These are phyloP conservation scores for Microthlaspi erraticum DNA, from an alignment of 345 rosid genomes.

Conservation along the genomic window DNA sequence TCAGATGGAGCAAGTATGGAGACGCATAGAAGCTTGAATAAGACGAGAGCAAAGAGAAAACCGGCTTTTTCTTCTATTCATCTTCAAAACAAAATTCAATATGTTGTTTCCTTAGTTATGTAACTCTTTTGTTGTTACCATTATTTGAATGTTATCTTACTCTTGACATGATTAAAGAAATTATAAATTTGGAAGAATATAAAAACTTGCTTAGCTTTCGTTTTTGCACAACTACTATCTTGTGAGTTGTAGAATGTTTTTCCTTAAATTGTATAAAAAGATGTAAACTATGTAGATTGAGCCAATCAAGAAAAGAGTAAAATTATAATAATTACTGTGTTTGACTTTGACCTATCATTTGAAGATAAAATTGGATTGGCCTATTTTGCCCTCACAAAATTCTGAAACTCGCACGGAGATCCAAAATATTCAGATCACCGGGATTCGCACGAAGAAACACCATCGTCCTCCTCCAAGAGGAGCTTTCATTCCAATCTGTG, in stretches of 20 bases:
- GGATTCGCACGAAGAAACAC: conserved; percentile 32
- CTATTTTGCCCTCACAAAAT: conserved; percentile 34
- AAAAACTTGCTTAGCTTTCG: neutral
- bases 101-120: conserved; percentile 23
- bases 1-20: conserved; percentile 34
- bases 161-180: conserved; percentile 26
- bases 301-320: neutral
- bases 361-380: conserved; percentile 23
- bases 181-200: conserved; percentile 6
- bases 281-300: neutral
- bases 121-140: conserved; percentile 2
- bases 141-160: conserved; percentile 19
- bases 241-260: too few relatives aligned
- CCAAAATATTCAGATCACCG: conserved; percentile 36
- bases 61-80: conserved; percentile 31
- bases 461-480: conserved; percentile 35
- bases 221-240: neutral
- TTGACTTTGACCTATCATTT: conserved; percentile 10
- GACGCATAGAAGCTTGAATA: conserved; percentile 29
- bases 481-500: conserved; percentile 30
- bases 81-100: neutral
- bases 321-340: conserved; percentile 6
- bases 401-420: conserved; percentile 25
- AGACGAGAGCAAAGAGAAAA: conserved; percentile 30
- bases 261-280: too few relatives aligned